Evolutionary conservation across 2,329 filamentous ascomycete genomes (phyloP).

Genomic region (Colletotrichum spaethianum): DNA sequence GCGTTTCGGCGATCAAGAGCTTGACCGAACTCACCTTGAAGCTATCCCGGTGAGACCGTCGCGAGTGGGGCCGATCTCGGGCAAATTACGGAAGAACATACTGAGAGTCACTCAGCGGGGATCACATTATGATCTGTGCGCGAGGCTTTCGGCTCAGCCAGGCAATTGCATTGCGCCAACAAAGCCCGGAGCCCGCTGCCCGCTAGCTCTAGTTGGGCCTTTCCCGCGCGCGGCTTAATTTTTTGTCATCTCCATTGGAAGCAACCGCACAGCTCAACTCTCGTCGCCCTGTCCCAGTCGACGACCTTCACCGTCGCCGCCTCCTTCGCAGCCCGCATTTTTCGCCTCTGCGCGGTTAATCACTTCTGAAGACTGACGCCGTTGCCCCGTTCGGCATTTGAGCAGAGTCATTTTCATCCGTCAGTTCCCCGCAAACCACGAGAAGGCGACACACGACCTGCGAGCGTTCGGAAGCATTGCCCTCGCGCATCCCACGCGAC

Average conservation of each 20-base stretch:
- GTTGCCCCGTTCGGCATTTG: neutral
- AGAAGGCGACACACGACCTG: slow-evolving; percentile 20
- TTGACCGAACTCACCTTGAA: slow-evolving; percentile 11
- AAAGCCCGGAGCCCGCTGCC: slow-evolving; percentile 37
- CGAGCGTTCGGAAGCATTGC: slow-evolving; percentile 9
- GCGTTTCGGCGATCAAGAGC: neutral
- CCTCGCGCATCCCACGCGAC: slow-evolving; percentile 23
- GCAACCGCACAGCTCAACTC: slow-evolving; percentile 27
- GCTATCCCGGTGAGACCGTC: neutral
- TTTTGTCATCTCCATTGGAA: slow-evolving; percentile 37
- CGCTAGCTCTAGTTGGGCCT: slow-evolving; percentile 37
- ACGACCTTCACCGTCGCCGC: slow-evolving; percentile 25
- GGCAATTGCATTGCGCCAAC: slow-evolving; percentile 39
- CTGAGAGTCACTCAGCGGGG: neutral
- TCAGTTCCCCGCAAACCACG: slow-evolving; percentile 20
- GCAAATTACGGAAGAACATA: slow-evolving; percentile 34
- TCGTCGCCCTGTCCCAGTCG: slow-evolving; percentile 23
- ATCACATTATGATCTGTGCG: slow-evolving; percentile 14
- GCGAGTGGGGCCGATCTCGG: slow-evolving; percentile 31
- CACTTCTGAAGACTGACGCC: slow-evolving; percentile 8
- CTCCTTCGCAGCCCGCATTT: slow-evolving; percentile 9
- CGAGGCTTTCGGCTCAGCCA: slow-evolving; percentile 34
- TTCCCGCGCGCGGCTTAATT: slow-evolving; percentile 39
- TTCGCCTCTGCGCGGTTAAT: slow-evolving; percentile 1
- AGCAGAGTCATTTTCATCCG: slow-evolving; percentile 11